These are phyloP conservation scores for Penicillium hesseltinei DNA, from an alignment of 2,329 filamentous ascomycete genomes.

Conservation along the genomic window DNA sequence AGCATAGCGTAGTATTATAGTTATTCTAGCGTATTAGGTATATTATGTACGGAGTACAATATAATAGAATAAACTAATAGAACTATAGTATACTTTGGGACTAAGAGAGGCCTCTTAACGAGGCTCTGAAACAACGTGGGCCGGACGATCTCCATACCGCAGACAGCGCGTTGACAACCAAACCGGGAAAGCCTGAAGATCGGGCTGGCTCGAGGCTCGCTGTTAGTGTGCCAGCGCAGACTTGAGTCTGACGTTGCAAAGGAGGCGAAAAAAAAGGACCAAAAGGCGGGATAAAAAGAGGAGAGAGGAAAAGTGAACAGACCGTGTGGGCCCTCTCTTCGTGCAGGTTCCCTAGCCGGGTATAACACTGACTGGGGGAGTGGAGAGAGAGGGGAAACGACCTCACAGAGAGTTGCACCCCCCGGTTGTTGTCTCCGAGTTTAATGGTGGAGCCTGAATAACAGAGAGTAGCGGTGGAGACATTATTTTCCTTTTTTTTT, in stretches of 20 bases:
- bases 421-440: conserved; percentile 42
- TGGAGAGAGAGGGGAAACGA: conserved; percentile 2
- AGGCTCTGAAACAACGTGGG: conserved; percentile 12
- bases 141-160: conserved; percentile 6
- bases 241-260: background rate
- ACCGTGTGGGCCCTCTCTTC: conserved; percentile 4
- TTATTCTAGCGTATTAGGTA: background rate
- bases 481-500: background rate
- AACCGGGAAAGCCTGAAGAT: conserved; percentile 8
- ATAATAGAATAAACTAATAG: background rate
- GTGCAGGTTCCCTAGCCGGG: conserved; percentile 7
- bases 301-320: background rate
- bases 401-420: background rate
- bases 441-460: conserved; percentile 7
- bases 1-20: conserved; percentile 3
- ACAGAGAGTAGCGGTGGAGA: conserved; percentile 7
- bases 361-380: conserved; percentile 8
- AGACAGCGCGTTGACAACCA: conserved; percentile 6
- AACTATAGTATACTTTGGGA: background rate
- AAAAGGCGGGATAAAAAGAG: conserved; percentile 1
- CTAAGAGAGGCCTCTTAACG: background rate
- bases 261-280: background rate
- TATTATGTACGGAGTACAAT: background rate
- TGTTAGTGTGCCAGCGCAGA: conserved; percentile 1
- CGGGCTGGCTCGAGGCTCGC: conserved; percentile 2